A percentile compares a stretch with the other conserved stretches of the same genome.
Conservation (phyloP, 2,329 filamentous ascomycete species). For the Microcyclosporella mali region DNA sequence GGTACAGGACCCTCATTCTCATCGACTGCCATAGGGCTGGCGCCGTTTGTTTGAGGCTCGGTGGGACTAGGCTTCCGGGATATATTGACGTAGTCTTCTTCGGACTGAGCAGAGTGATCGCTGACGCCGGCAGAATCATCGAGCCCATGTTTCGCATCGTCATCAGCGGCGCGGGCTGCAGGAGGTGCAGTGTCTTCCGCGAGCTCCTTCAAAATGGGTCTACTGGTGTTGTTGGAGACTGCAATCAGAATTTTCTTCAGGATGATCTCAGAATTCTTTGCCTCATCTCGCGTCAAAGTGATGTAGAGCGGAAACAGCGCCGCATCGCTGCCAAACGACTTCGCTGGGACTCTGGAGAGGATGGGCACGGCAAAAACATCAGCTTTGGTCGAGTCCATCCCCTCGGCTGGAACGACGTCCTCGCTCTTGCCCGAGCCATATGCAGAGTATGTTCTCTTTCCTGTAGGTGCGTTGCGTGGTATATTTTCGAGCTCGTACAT, state of each 20-base stretch:
- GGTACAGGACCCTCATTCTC: slow-evolving; percentile 21
- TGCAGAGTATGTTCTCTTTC: slow-evolving; percentile 44
- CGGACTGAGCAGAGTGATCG: slow-evolving; percentile 74
- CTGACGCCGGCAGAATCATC: slow-evolving; percentile 53
- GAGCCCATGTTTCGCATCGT: slow-evolving; percentile 41
- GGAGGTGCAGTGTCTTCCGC: slow-evolving; percentile 12
- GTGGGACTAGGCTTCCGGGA: slow-evolving; percentile 53
- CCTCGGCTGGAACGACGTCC: slow-evolving; percentile 39
- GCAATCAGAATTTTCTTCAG: slow-evolving; percentile 73
- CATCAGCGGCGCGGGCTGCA: slow-evolving; percentile 8
- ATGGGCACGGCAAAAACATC: slow-evolving; percentile 65
- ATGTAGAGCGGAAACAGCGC: slow-evolving; percentile 54
- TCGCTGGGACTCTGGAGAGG: slow-evolving; percentile 46
- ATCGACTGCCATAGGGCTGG: slow-evolving; percentile 8
- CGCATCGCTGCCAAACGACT: background rate
- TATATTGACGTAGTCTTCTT: slow-evolving; percentile 86
- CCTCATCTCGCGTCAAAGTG: slow-evolving; percentile 67
- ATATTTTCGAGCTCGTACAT: slow-evolving; percentile 71
- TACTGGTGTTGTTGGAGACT: slow-evolving; percentile 69
- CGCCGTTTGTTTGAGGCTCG: background rate
- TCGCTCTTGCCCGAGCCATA: slow-evolving; percentile 37
- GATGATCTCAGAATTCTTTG: slow-evolving; percentile 62
- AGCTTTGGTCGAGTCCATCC: slow-evolving; percentile 57
- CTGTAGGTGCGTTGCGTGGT: slow-evolving; percentile 69
- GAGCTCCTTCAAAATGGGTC: slow-evolving; percentile 54